Evolutionary conservation across 2,329 filamentous ascomycete species (phyloP), one percentile per base, ranked within the genome.

Genomic region (Xylariaceae sp.): DNA sequence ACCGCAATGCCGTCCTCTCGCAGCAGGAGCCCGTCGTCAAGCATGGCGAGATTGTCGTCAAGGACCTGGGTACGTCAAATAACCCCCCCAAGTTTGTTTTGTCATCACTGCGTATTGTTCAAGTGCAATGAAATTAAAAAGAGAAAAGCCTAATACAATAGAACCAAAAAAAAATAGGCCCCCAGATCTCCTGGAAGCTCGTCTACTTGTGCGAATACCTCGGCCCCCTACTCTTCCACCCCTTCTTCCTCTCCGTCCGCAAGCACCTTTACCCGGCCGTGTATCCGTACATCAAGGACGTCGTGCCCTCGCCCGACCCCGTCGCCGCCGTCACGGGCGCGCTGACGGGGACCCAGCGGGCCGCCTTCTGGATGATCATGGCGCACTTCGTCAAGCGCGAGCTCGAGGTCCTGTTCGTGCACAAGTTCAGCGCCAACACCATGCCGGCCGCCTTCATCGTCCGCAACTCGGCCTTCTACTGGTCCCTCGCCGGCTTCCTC

Each of bases 191-290:
- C 47, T 98, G 92, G 92, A 82, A 81, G 49, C 92, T 87, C 44
- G 90, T 97, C 62, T 98, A 90, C 71, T 69, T 96, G 47, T 81
- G 96, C 69, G 92, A 98, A 67, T 98, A 98, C 65, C 67, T 92
- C 50, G 92, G 92, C 3, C 92, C 92, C 5, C 76, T 97, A 55
- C 66, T 96, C 56, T 85, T 97, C 67, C 89, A 96, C 68, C 76
- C 78, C 31, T 70, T 86, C 53, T 71, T 83, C 60, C 69, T 88
- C 62, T 81, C 75, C 51, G 69, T 85, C 39, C 85, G 88, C 34
- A 79, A 84, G 16, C 80, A 83, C 61, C 69, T 88, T 54, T 88
- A 88, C 67, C 71, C 70, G 48, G 50, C 65, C 54, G 44, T 64
- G 35, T 57, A 63, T 51, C 60, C 59, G 26, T 55, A 70, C 44